Evolutionary conservation across 306 rosid genomes (phyloP).

Genomic region (Dalbergia cultrata): DNA sequence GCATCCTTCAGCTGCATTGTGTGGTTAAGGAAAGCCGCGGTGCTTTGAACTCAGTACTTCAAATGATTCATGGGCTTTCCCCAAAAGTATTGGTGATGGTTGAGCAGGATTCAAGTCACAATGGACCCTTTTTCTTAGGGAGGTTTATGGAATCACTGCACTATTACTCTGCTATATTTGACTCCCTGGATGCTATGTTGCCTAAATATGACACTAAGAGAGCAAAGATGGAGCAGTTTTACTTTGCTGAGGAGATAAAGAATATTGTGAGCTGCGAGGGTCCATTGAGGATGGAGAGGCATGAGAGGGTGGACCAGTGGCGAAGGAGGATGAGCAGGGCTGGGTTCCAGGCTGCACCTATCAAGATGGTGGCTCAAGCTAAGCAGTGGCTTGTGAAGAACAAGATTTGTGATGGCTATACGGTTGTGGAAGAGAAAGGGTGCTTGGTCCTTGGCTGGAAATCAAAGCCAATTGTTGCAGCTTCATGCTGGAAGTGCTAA

Average conservation of each 20-base stretch:
- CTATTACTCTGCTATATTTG: constrained; percentile 90
- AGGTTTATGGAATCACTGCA: constrained; percentile 93
- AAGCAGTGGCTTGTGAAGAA: constrained; percentile 78
- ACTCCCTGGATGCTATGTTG: constrained; percentile 78
- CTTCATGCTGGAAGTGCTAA: constrained; percentile 93
- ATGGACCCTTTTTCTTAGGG: constrained; percentile 95
- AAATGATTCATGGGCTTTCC: constrained; percentile 70
- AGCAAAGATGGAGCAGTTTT: constrained; percentile 89
- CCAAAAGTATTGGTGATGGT: constrained; percentile 74
- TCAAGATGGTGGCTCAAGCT: constrained; percentile 71
- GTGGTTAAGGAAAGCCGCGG: constrained; percentile 93
- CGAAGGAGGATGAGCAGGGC: constrained; percentile 89
- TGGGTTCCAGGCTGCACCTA: constrained; percentile 76
- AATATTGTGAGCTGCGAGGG: constrained; percentile 97
- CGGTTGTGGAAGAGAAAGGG: constrained; percentile 84
- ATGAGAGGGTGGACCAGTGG: constrained; percentile 94
- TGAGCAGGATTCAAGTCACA: constrained; percentile 91
- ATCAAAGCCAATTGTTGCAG: constrained; percentile 87
- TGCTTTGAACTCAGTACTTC: constrained; percentile 78
- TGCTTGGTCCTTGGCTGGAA: constrained; percentile 95
- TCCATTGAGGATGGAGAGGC: constrained; percentile 85
- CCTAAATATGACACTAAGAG: constrained; percentile 86
- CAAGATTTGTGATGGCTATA: constrained; percentile 70
- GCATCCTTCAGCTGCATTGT: constrained; percentile 89
- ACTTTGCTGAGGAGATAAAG: constrained; percentile 91